Evolutionary conservation across 495 filamentous ascomycete species (phyloP).

Genomic region (Bacidia gigantensis): DNA sequence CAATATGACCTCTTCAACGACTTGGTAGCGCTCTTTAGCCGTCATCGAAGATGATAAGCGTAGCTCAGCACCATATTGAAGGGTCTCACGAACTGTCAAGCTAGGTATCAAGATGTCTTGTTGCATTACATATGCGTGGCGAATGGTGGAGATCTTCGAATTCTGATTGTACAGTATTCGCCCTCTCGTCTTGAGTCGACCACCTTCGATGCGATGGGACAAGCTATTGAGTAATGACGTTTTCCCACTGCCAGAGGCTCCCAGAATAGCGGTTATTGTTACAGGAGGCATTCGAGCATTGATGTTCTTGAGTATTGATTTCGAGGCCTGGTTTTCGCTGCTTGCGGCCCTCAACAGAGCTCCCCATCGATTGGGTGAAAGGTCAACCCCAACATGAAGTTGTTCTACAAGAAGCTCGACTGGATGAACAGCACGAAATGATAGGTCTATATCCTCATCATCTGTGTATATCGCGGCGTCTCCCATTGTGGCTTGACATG

Average conservation of each 20-base stretch:
- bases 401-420: conserved; percentile 43
- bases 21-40: conserved; percentile 37
- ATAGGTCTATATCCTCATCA: conserved; percentile 26
- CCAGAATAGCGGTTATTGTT: conserved; percentile 58
- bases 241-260: conserved; percentile 60
- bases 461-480: background rate
- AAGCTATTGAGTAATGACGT: conserved; percentile 58
- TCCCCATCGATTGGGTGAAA: conserved; percentile 22
- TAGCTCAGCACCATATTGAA: conserved; percentile 56
- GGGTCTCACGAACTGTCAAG: conserved; percentile 58
- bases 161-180: conserved; percentile 42
- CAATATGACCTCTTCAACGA: conserved; percentile 61
- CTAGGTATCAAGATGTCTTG: conserved; percentile 58
- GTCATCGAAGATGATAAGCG: conserved; percentile 49
- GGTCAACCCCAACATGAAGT: conserved; percentile 41
- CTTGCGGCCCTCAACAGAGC: background rate
- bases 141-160: conserved; percentile 34
- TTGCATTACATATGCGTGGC: conserved; percentile 64
- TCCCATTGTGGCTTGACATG: too few species aligned
- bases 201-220: conserved; percentile 47
- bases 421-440: conserved; percentile 45
- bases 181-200: conserved; percentile 38
- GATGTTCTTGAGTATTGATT: conserved; percentile 38
- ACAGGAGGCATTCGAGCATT: conserved; percentile 43
- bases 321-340: conserved; percentile 12